Base-by-base conservation (phyloP, 139 green algal species). In the Trebouxia sp. region DNA sequence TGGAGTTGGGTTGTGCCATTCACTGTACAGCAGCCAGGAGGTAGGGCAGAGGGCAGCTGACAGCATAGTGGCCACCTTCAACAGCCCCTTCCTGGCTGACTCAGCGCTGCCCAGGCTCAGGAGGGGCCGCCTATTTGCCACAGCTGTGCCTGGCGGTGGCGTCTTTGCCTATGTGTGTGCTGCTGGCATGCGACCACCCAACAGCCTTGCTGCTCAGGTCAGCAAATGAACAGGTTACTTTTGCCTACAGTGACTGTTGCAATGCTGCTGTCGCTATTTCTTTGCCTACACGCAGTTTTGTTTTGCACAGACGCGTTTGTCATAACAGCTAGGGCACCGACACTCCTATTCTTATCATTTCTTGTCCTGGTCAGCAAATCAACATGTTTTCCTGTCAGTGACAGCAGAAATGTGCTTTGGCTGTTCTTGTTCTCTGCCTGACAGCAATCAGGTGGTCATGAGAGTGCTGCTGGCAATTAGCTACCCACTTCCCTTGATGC, bases 21-120 rank as follows among this genome's bases (percentile, higher is more conserved):
- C 90, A 75, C 66, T 86, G 77, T 93, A 89, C 88, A 90, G 89
- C 83, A 88, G 82, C 53, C 50, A 69, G 22, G 85, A 92, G 66
- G 80, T 90, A 17, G 88, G 89, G 53, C 22, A 39, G 9, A 72
- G 38, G 24, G 76, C 91, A 32, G 89, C 84, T 39, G 79, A 76
- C 28, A 81, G 84, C 32, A 72, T 87, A 55, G 32, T 32, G 22
- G 26, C 35, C 1, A n/a, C 47, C 50, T 83, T 89, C 30, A 38
- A 10, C 2, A 65, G 28, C 42, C 69, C 69, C 14, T 77, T 77
- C 69, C 24, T 77, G 69, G 69, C 28, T 41, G 38, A 55, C n/a
- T 77, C 41, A 77, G 22, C 35, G 8, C 20, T 41, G 43, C 41
- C 42, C 12, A 30, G 76, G 37, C 65, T 74, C 32, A 75, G 2